Evolutionary conservation across 306 rosid genomes (phyloP).

Genomic region (Ceratonia siliqua): DNA sequence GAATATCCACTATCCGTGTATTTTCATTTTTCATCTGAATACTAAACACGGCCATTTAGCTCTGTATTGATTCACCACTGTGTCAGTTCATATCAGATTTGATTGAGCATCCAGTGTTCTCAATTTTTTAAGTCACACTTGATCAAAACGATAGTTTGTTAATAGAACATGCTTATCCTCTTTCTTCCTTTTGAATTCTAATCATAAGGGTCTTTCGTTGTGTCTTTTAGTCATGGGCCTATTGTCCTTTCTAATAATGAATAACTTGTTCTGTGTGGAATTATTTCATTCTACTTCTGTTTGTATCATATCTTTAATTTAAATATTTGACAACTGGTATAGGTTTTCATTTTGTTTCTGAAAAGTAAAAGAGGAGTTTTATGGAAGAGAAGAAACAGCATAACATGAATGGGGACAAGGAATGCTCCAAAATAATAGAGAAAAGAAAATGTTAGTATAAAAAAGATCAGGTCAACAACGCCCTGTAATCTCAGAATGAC

Average conservation of each 20-base stretch:
- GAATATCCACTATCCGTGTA: too few relatives aligned
- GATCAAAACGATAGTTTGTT: too few relatives aligned
- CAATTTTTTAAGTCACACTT: too few relatives aligned
- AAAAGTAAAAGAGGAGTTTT: neutral
- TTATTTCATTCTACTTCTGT: neutral
- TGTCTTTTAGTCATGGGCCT: too few relatives aligned
- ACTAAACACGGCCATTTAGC: too few relatives aligned
- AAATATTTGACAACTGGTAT: neutral
- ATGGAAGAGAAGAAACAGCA: neutral
- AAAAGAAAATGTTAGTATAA: neutral
- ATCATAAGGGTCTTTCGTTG: too few relatives aligned
- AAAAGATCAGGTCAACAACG: neutral
- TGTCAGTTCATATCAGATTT: too few relatives aligned
- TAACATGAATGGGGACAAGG: neutral
- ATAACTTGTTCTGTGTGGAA: neutral
- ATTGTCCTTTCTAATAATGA: neutral
- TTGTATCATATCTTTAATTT: neutral
- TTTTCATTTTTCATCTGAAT: too few relatives aligned
- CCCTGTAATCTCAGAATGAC: neutral
- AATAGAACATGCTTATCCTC: too few relatives aligned
- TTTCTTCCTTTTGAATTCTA: too few relatives aligned
- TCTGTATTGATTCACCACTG: too few relatives aligned
- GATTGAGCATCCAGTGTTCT: too few relatives aligned
- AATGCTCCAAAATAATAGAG: conserved; percentile 5
- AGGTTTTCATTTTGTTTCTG: neutral